Base-by-base conservation (phyloP, 257 asterid genomes). In the Echium plantagineum region DNA sequence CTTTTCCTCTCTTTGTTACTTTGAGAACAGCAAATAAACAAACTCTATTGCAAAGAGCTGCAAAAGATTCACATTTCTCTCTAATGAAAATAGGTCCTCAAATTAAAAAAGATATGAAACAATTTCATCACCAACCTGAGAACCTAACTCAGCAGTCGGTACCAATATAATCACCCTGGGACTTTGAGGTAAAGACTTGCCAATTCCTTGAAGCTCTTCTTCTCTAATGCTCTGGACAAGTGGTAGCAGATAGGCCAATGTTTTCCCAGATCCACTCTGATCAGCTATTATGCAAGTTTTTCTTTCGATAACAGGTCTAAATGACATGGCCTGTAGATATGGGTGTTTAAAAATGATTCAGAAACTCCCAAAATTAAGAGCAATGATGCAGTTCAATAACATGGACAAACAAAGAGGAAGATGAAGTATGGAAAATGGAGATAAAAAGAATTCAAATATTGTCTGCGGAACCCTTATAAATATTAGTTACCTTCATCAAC, bases 221-320 rank as follows among this genome's bases (percentile, higher is more conserved):
- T 88, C 94, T 74, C 94, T 81, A 69, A 91, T 94, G 47, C 81
- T 81, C 74, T 91, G 98, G 70, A 88, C 80, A 31, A 91, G 77
- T 30, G 98, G 98, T 53, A 84, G 66, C 72, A 91, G 80, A 76
- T 88, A 91, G 15, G 98, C 85, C 81, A 91, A 71, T 57, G 98
- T 91, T 81, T 91, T 91, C 63, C 98, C 98, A 68, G 98, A 91
- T 70, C 98, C 98, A 80, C 98, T 91, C 70, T 91, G 97, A 81
- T 91, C 98, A 74, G 98, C 85, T 66, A 91, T 67, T 66, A 91
- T 81, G 80, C 98, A 85, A 76, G 94, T 86, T 83, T 88, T 86
- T 59, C 95, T 90, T 42, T 60, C 75, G 60, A 70, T 47, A 66
- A 84, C 83, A 61, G 86, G 76, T 47, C 52, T 76, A 81, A 91